Evolutionary conservation across 192 early-diverging fungal genomes (phyloP).

Genomic region (Gorgonomyces haynaldii): DNA sequence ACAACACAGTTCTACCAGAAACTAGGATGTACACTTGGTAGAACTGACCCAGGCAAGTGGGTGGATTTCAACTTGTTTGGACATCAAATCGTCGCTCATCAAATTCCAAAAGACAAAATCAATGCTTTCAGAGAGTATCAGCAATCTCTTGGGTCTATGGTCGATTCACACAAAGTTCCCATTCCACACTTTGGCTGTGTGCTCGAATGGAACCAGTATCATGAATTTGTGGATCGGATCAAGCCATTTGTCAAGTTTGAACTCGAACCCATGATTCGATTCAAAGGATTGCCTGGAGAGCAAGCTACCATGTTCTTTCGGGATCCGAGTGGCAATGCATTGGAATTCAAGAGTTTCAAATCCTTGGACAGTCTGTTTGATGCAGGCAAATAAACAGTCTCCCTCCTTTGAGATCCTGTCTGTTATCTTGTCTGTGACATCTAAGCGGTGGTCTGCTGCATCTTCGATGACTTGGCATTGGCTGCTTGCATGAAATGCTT

Average conservation of each 20-base stretch:
- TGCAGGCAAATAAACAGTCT: too few species aligned
- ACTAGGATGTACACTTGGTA: conserved; percentile 18
- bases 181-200: conserved; percentile 28
- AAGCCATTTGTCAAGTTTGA: conserved; percentile 19
- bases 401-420: too few species aligned
- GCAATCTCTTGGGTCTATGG: neutral
- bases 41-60: conserved; percentile 15
- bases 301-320: conserved; percentile 20
- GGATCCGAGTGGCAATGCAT: conserved; percentile 21
- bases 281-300: conserved; percentile 12
- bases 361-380: conserved; percentile 18
- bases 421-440: too few species aligned
- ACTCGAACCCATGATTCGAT: conserved; percentile 18
- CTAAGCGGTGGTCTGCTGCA: too few species aligned
- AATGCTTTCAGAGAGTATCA: neutral
- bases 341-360: conserved; percentile 29
- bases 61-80: conserved; percentile 25
- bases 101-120: neutral
- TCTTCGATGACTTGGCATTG: too few species aligned
- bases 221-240: conserved; percentile 9
- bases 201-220: conserved; percentile 21
- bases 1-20: conserved; percentile 14
- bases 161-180: conserved; percentile 18
- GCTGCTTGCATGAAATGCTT: too few species aligned
- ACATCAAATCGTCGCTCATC: conserved; percentile 21